Conservation (phyloP, 768 basidiomycete species). For the Serendipita indica region DNA sequence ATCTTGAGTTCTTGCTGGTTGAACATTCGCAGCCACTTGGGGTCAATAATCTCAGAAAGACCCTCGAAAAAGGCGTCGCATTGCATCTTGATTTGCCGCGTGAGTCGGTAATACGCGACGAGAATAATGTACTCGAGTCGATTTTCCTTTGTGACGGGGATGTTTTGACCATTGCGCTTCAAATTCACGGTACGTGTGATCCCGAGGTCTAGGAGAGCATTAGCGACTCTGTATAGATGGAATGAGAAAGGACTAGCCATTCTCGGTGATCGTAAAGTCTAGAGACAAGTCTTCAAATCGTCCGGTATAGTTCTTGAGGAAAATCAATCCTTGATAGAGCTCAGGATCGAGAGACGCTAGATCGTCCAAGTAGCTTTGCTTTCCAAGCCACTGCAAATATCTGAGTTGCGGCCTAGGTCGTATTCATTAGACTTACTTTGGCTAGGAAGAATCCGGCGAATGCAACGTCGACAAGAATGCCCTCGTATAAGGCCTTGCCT, state of each 20-base stretch:
- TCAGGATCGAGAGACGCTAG: slow-evolving; percentile 83
- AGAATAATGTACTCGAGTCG: slow-evolving; percentile 79
- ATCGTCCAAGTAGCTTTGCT: slow-evolving; percentile 86
- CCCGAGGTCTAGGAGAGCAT: slow-evolving; percentile 52
- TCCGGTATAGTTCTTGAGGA: slow-evolving; percentile 81
- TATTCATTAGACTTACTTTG: slow-evolving; percentile 34
- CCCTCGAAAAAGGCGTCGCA: slow-evolving; percentile 84
- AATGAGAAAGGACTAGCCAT: slow-evolving; percentile 38
- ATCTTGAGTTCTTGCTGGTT: slow-evolving; percentile 93
- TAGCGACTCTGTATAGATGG: neutral
- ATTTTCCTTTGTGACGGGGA: slow-evolving; percentile 80
- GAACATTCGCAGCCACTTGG: slow-evolving; percentile 89
- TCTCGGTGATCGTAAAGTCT: slow-evolving; percentile 75
- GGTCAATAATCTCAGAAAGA: slow-evolving; percentile 80
- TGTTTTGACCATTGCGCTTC: slow-evolving; percentile 64
- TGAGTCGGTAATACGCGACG: slow-evolving; percentile 77
- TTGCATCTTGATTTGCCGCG: slow-evolving; percentile 74
- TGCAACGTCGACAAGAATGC: slow-evolving; percentile 85
- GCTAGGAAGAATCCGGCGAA: slow-evolving; percentile 93
- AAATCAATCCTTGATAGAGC: slow-evolving; percentile 80
- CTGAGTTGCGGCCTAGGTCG: neutral
- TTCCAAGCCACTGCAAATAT: slow-evolving; percentile 62
- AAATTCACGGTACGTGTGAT: slow-evolving; percentile 61
- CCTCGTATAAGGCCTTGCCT: slow-evolving; percentile 93
- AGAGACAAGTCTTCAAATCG: slow-evolving; percentile 78